A percentile compares a stretch with the other conserved stretches of the same genome.
Conservation (phyloP, 805 yeast genomes). For the Saccharomycopsis fibuligera region DNA sequence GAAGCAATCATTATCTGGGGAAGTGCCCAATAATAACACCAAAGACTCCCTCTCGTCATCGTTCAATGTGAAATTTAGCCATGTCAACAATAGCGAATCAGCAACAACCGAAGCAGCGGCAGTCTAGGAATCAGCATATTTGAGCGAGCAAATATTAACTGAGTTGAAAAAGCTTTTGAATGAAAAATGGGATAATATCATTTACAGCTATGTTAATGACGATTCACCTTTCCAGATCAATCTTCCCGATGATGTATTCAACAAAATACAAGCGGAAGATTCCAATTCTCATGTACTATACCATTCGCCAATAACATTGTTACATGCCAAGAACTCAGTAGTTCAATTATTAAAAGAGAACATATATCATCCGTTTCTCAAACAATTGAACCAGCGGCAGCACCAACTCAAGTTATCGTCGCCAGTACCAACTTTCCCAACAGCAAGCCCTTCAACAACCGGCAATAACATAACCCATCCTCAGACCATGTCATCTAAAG, state of each 20-base stretch:
- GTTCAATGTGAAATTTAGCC: too few relatives aligned
- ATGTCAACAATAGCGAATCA: too few relatives aligned
- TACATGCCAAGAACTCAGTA: slow-evolving; percentile 29
- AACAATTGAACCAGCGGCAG: background rate
- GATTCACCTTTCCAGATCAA: slow-evolving; percentile 45
- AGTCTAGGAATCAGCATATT: too few relatives aligned
- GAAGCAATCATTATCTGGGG: too few relatives aligned
- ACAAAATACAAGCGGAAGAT: slow-evolving; percentile 10
- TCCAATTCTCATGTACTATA: slow-evolving; percentile 24
- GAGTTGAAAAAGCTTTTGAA: slow-evolving; percentile 1
- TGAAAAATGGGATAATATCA: slow-evolving; percentile 25
- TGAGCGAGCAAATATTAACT: too few relatives aligned
- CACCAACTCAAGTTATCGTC: background rate
- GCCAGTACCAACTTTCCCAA: background rate
- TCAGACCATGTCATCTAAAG: background rate
- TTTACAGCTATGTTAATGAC: slow-evolving; percentile 34
- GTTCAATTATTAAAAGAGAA: slow-evolving; percentile 30
- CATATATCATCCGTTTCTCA: slow-evolving; percentile 28
- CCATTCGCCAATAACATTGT: slow-evolving; percentile 29
- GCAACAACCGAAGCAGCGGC: too few relatives aligned
- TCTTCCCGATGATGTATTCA: slow-evolving; percentile 35
- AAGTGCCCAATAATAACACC: too few relatives aligned
- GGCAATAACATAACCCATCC: background rate
- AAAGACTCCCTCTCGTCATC: too few relatives aligned
- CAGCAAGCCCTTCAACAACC: background rate